A percentile compares a stretch with the other conserved stretches of the same genome.
phyloP scores from a whole-genome alignment of 1,284 basidiomycete species.

The Ganoderma multipileum region DNA sequence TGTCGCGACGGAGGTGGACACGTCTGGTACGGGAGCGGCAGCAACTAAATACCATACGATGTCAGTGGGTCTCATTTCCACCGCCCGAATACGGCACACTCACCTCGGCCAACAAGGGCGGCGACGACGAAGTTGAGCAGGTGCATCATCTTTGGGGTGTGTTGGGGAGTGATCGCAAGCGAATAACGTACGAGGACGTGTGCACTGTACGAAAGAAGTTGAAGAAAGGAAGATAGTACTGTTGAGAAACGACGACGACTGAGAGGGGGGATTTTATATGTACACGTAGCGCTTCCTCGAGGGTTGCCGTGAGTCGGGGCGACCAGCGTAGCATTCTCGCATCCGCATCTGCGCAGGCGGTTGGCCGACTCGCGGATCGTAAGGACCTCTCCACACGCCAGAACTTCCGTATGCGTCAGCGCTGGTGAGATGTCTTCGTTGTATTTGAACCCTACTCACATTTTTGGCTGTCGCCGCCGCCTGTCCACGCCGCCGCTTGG shows the following conservation, averaged over 20 bases:
- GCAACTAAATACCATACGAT: not conserved
- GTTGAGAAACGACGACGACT: not conserved
- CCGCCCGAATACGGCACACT: not conserved
- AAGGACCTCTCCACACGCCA: not conserved
- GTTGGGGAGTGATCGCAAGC: not conserved
- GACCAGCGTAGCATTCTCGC: not conserved
- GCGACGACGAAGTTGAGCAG: slow-evolving; percentile 1
- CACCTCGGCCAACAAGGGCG: slow-evolving; percentile 1
- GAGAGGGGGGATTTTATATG: not conserved
- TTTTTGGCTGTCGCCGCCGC: not conserved
- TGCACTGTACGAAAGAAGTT: not conserved
- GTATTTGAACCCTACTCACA: not conserved
- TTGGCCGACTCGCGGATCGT: not conserved
- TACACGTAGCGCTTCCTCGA: not conserved
- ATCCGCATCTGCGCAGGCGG: not conserved
- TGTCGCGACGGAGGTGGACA: not conserved
- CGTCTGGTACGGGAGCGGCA: not conserved
- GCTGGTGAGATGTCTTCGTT: not conserved
- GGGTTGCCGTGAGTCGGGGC: not conserved
- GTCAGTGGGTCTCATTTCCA: not conserved
- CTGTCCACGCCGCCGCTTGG: not conserved
- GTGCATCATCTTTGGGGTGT: not conserved
- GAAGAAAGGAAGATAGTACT: not conserved
- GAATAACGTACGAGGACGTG: not conserved
- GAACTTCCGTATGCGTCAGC: not conserved